These are phyloP conservation scores for Pestalotiopsis sp. DNA, from an alignment of 2,329 filamentous ascomycete species.

Conservation along the genomic window DNA sequence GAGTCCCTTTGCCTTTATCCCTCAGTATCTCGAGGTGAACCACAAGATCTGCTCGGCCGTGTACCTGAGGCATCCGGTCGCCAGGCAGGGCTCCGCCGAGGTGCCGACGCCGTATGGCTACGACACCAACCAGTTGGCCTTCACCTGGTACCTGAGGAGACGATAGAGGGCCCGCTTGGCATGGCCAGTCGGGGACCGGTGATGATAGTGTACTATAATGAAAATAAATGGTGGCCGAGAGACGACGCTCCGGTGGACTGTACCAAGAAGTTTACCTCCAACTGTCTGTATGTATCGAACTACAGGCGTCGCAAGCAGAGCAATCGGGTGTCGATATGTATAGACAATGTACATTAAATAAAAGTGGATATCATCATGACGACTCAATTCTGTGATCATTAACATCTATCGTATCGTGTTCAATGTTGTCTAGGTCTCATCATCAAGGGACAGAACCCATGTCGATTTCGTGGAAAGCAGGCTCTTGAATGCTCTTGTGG, in stretches of 20 bases:
- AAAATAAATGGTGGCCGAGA: neutral
- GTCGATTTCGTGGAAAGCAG: too few species aligned
- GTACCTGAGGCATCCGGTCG: conserved; percentile 92
- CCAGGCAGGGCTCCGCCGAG: conserved; percentile 76
- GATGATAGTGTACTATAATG: conserved; percentile 5
- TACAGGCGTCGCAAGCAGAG: neutral
- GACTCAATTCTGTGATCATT: neutral
- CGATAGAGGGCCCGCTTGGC: conserved; percentile 45
- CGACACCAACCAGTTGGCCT: conserved; percentile 76
- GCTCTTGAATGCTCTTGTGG: too few species aligned
- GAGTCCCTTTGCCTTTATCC: conserved; percentile 92
- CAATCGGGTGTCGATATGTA: conserved; percentile 1
- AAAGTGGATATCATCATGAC: conserved; percentile 8
- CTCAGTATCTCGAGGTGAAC: conserved; percentile 94
- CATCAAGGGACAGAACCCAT: too few species aligned
- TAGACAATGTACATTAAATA: conserved; percentile 8
- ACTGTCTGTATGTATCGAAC: neutral
- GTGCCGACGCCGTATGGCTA: conserved; percentile 80
- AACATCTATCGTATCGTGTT: neutral
- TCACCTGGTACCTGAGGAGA: conserved; percentile 91
- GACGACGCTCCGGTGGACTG: neutral
- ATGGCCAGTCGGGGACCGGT: neutral
- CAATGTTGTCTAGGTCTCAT: too few species aligned
- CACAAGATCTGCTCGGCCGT: conserved; percentile 95
- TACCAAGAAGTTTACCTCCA: neutral